Conservation (phyloP, 78 protist genomes). For the Anaeramoeba flamelloides region DNA sequence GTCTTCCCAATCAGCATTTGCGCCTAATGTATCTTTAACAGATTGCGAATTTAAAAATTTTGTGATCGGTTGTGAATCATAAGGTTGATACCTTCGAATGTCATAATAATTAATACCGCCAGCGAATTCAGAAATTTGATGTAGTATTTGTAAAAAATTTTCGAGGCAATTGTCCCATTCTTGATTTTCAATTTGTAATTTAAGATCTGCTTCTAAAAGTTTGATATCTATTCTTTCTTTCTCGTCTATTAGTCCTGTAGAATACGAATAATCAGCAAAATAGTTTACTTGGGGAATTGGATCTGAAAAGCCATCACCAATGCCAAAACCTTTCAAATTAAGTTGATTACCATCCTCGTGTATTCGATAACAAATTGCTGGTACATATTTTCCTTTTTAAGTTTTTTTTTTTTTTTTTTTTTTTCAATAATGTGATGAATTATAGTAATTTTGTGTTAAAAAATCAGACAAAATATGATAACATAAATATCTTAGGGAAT, state of each 20-base stretch:
- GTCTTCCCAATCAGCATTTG: neutral
- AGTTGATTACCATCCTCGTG: neutral
- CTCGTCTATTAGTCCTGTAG: neutral
- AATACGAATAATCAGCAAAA: neutral
- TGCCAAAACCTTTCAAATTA: neutral
- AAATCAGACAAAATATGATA: too few species aligned
- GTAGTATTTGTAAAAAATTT: neutral
- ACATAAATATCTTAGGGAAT: too few species aligned
- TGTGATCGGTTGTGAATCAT: neutral
- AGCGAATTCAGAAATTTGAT: neutral
- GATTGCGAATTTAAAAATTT: neutral
- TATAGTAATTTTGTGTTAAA: too few species aligned
- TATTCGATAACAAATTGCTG: neutral
- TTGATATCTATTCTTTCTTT: neutral
- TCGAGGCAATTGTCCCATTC: neutral
- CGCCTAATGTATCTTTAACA: neutral
- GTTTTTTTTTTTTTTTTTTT: too few species aligned
- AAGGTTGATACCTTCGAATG: neutral
- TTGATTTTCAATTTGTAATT: neutral
- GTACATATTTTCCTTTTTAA: neutral
- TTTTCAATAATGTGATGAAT: too few species aligned
- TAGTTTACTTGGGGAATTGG: neutral
- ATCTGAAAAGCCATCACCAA: neutral
- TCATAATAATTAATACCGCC: neutral
- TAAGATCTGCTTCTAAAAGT: neutral